phyloP scores from a whole-genome alignment of 2,329 filamentous ascomycete genomes.

The Nemania abortiva region DNA sequence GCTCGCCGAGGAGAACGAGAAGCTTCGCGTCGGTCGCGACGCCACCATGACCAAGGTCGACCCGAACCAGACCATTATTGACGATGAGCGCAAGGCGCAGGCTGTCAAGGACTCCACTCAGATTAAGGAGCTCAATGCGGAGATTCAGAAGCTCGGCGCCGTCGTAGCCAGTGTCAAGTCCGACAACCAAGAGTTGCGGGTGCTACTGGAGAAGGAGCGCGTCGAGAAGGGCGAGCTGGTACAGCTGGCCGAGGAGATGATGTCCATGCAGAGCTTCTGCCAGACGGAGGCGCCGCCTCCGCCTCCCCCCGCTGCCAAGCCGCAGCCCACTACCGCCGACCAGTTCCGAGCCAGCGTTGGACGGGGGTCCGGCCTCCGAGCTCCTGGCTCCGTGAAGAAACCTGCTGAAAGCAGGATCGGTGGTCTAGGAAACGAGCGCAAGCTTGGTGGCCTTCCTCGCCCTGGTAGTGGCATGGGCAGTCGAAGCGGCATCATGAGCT shows the following conservation, averaged over 20 bases:
- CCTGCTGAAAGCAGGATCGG: constrained; percentile 63
- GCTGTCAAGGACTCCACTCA: constrained; percentile 76
- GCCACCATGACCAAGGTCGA: constrained; percentile 72
- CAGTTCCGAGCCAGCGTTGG: constrained; percentile 66
- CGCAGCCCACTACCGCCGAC: constrained; percentile 5
- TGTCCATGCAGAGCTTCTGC: constrained; percentile 71
- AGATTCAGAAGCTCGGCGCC: constrained; percentile 79
- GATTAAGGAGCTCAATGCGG: constrained; percentile 77
- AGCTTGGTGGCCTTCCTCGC: constrained; percentile 60
- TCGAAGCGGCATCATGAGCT: constrained; percentile 82
- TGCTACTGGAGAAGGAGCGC: constrained; percentile 78
- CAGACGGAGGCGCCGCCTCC: constrained; percentile 44
- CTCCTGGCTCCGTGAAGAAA: constrained; percentile 64
- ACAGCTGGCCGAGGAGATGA: constrained; percentile 85
- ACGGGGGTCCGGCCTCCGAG: constrained; percentile 69
- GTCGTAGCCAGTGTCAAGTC: constrained; percentile 76
- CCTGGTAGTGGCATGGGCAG: constrained; percentile 62
- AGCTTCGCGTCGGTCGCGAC: constrained; percentile 74
- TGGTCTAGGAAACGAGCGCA: constrained; percentile 59
- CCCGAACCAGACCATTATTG: constrained; percentile 58
- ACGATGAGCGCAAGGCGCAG: constrained; percentile 60
- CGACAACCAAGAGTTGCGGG: constrained; percentile 75
- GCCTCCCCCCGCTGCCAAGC: constrained; percentile 30
- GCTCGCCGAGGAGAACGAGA: constrained; percentile 79
- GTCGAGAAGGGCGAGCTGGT: constrained; percentile 88